Conservation (phyloP, 2,329 filamentous ascomycete genomes). For the Didymella lethalis region DNA sequence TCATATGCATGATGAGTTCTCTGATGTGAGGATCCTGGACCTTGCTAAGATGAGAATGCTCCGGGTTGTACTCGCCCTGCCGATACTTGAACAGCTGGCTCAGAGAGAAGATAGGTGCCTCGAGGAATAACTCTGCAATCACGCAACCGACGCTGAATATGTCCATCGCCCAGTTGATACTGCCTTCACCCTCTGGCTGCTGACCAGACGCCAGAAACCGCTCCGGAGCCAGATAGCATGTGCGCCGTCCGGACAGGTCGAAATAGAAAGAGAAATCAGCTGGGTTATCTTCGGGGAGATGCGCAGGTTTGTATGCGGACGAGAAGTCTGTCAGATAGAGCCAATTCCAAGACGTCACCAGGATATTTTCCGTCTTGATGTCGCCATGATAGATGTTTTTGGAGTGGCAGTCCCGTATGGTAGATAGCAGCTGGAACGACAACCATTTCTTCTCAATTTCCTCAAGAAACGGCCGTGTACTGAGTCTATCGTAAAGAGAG, state of each 20-base stretch:
- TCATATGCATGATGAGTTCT: slow-evolving; percentile 94
- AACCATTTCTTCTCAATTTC: slow-evolving; percentile 99
- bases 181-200: slow-evolving; percentile 68
- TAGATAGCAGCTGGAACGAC: slow-evolving; percentile 92
- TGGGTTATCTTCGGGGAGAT: slow-evolving; percentile 94
- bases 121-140: slow-evolving; percentile 93
- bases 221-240: slow-evolving; percentile 95
- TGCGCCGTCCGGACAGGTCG: slow-evolving; percentile 87
- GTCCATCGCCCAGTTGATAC: slow-evolving; percentile 92
- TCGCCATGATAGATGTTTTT: slow-evolving; percentile 94
- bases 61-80: slow-evolving; percentile 89
- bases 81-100: slow-evolving; percentile 96
- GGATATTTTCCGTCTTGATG: slow-evolving; percentile 96
- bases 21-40: slow-evolving; percentile 88
- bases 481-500: slow-evolving; percentile 93
- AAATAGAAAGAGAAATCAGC: slow-evolving; percentile 98
- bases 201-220: slow-evolving; percentile 79
- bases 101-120: slow-evolving; percentile 95
- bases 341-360: slow-evolving; percentile 99
- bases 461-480: slow-evolving; percentile 94
- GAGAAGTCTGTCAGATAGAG: slow-evolving; percentile 98
- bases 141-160: slow-evolving; percentile 97
- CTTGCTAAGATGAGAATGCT: slow-evolving; percentile 78
- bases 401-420: slow-evolving; percentile 88
- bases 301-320: slow-evolving; percentile 91